phyloP scores from a whole-genome alignment of 352 stramenopile species.

The Phytophthora meadii region DNA sequence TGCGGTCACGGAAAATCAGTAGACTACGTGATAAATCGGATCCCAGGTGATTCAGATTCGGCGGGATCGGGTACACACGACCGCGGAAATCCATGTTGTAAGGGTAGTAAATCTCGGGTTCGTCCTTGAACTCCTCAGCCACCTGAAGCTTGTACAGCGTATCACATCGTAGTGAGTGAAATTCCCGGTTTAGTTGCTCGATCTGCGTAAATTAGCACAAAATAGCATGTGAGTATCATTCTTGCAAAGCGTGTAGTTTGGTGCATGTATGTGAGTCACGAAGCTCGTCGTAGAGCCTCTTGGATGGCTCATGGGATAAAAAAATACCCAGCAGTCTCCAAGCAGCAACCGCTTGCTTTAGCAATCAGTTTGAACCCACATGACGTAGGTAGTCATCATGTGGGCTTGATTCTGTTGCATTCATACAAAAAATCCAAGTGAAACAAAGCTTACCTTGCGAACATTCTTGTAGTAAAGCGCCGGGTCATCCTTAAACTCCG shows the following conservation, averaged over 20 bases:
- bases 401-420: constrained; percentile 88
- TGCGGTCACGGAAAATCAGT: constrained; percentile 95
- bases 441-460: constrained; percentile 67
- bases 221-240: constrained; percentile 14
- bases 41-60: constrained; percentile 98
- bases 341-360: constrained; percentile 64
- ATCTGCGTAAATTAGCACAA: constrained; percentile 52
- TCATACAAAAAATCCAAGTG: constrained; percentile 20
- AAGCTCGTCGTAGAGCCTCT: constrained; percentile 35
- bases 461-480: constrained; percentile 75
- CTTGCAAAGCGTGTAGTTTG: constrained; percentile 1
- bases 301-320: constrained; percentile 19
- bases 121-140: constrained; percentile 96
- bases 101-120: constrained; percentile 98
- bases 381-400: constrained; percentile 53
- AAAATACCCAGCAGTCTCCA: constrained; percentile 26
- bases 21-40: constrained; percentile 98
- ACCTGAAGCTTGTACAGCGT: constrained; percentile 96
- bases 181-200: constrained; percentile 85
- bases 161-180: constrained; percentile 96
- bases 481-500: constrained; percentile 70
- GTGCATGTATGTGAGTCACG: constrained; percentile 38
- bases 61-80: constrained; percentile 98
- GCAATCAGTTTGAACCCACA: constrained; percentile 90
- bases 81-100: constrained; percentile 99